phyloP scores from a whole-genome alignment of 306 rosid genomes.

The Dryas alaskensis region DNA sequence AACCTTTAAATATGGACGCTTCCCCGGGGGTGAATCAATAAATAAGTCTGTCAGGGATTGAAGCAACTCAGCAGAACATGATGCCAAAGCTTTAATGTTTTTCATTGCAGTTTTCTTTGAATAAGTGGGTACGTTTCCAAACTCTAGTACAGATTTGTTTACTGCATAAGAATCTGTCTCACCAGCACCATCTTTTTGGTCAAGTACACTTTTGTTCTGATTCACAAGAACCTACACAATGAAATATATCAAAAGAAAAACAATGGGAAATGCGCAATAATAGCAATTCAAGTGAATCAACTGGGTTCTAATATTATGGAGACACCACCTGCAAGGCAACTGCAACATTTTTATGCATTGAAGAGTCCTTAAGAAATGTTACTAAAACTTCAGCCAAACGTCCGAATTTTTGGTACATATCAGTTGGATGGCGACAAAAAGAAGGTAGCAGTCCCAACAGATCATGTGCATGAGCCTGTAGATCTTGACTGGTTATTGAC shows the following conservation, averaged over 20 bases:
- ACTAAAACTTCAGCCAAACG: constrained; percentile 47
- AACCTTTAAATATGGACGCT: constrained; percentile 62
- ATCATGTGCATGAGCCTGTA: constrained; percentile 52
- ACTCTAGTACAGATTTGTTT: constrained; percentile 35
- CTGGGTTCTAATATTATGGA: constrained; percentile 1
- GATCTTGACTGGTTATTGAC: constrained; percentile 45
- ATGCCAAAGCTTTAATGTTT: constrained; percentile 67
- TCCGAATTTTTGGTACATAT: constrained; percentile 47
- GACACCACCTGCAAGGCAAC: constrained; percentile 64
- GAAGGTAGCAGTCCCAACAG: constrained; percentile 77
- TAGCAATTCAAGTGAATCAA: not conserved
- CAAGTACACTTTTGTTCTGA: constrained; percentile 64
- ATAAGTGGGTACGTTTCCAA: constrained; percentile 42
- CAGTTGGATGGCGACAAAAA: constrained; percentile 79
- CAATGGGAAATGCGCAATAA: constrained; percentile 10
- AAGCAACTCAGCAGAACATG: constrained; percentile 65
- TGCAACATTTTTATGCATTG: constrained; percentile 66
- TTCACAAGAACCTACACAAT: constrained; percentile 68
- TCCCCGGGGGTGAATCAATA: constrained; percentile 50
- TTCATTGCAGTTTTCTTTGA: constrained; percentile 70
- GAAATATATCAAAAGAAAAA: constrained; percentile 20
- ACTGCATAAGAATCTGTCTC: constrained; percentile 26
- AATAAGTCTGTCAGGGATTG: constrained; percentile 56
- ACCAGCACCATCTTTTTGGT: constrained; percentile 34
- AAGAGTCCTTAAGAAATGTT: constrained; percentile 64